These are phyloP conservation scores for Umbilicus rupestris DNA, from an alignment of 164 flowering plant species.

Conservation along the genomic window DNA sequence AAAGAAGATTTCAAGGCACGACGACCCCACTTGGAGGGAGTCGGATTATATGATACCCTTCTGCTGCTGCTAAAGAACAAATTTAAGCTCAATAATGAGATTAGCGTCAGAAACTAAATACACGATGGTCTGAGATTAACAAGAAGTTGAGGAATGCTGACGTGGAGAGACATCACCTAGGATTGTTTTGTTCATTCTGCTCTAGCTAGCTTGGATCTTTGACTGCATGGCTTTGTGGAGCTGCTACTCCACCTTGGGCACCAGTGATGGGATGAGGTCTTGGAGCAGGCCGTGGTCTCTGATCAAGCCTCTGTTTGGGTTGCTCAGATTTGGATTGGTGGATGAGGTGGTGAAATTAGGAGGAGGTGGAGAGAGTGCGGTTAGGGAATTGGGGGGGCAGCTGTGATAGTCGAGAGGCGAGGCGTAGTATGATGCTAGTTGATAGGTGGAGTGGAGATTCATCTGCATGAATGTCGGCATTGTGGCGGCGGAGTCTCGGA, in stretches of 20 bases:
- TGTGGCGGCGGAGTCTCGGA: conserved; percentile 4
- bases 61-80: background rate
- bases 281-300: conserved; percentile 50
- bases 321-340: background rate
- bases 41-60: background rate
- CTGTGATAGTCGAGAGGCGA: conserved; percentile 12
- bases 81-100: background rate
- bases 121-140: background rate
- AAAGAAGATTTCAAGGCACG: background rate
- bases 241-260: conserved; percentile 24
- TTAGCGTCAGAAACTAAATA: background rate
- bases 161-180: background rate
- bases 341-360: conserved; percentile 1
- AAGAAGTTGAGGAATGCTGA: background rate
- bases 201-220: background rate
- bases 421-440: conserved; percentile 8
- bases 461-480: conserved; percentile 15
- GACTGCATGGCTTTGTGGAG: background rate
- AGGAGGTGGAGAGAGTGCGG: background rate
- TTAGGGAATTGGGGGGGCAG: background rate
- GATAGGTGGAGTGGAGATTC: conserved; percentile 4
- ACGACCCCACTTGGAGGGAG: background rate
- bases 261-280: conserved; percentile 39
- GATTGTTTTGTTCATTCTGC: background rate
- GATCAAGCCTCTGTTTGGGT: conserved; percentile 14